These are phyloP conservation scores for Xylogone sp. DNA, from an alignment of 2,329 filamentous ascomycete genomes.

Conservation along the genomic window DNA sequence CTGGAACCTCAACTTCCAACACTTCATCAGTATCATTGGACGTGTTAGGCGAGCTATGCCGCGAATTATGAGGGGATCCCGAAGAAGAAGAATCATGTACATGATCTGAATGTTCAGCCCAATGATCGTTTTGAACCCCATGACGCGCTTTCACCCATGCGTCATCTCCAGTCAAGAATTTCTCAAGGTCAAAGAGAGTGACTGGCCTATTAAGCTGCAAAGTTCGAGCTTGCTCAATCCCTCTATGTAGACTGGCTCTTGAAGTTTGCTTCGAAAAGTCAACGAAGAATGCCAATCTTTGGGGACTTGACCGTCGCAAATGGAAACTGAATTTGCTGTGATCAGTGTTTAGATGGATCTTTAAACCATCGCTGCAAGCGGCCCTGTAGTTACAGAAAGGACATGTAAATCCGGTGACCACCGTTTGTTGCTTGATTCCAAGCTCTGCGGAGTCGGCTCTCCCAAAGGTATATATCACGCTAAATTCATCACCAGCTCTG, in stretches of 20 bases:
- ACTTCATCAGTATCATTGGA: conserved; percentile 14
- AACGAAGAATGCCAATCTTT: conserved; percentile 41
- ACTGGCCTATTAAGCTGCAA: conserved; percentile 40
- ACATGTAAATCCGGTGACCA: conserved; percentile 18
- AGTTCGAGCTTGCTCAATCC: conserved; percentile 30
- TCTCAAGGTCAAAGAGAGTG: conserved; percentile 42
- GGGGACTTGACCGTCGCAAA: conserved; percentile 12
- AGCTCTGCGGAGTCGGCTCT: conserved; percentile 16
- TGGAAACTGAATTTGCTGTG: conserved; percentile 22
- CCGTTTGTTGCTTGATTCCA: conserved; percentile 15
- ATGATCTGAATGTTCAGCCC: conserved; percentile 10
- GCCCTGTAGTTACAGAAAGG: conserved; percentile 18
- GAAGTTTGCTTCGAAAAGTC: conserved; percentile 11
- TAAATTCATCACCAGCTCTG: conserved; percentile 2
- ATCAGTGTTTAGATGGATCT: conserved; percentile 19
- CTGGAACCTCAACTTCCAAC: conserved; percentile 5
- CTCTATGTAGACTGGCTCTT: conserved; percentile 20
- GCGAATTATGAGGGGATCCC: conserved; percentile 19
- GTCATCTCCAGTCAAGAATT: conserved; percentile 40
- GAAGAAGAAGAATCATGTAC: conserved; percentile 16
- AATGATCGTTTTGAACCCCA: conserved; percentile 32
- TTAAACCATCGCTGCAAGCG: conserved; percentile 14
- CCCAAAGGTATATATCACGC: conserved; percentile 19
- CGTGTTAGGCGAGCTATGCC: conserved; percentile 22
- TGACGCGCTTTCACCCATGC: conserved; percentile 42